A percentile compares a stretch with the other conserved stretches of the same genome.
Conservation (phyloP, 2,329 filamentous ascomycete genomes). For the Phyllosticta citrichinensis region DNA sequence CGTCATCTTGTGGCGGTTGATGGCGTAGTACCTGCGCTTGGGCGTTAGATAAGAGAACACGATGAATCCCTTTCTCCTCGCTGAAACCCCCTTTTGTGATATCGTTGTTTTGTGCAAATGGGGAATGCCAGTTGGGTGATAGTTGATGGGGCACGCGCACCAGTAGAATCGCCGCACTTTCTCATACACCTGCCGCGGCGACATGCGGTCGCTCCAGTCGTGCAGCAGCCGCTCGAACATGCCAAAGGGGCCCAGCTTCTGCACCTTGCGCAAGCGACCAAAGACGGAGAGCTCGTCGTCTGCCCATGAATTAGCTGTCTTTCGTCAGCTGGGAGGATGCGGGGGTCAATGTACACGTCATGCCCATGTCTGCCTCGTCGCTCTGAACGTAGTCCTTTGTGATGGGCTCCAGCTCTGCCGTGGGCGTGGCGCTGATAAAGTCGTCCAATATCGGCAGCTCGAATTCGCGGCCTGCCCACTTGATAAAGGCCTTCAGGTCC, state of each 20-base stretch:
- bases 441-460: conserved; percentile 53
- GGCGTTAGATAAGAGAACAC: not conserved
- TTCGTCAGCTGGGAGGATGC: not conserved
- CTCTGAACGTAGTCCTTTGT: conserved; percentile 50
- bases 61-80: not conserved
- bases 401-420: conserved; percentile 50
- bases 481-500: conserved; percentile 62
- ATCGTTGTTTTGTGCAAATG: not conserved
- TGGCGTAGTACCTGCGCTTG: conserved; percentile 44
- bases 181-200: conserved; percentile 35
- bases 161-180: conserved; percentile 36
- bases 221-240: conserved; percentile 45
- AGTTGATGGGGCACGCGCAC: conserved; percentile 10
- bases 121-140: not conserved
- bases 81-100: not conserved
- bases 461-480: conserved; percentile 45
- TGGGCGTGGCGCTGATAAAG: conserved; percentile 47
- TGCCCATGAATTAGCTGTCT: not conserved
- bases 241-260: conserved; percentile 44
- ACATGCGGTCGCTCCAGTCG: conserved; percentile 35
- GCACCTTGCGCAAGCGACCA: conserved; percentile 43
- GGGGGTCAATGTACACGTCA: conserved; percentile 18
- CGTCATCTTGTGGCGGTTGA: conserved; percentile 58
- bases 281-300: conserved; percentile 44
- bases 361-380: conserved; percentile 46